These are phyloP conservation scores for Candida ipomoeae DNA, from an alignment of 805 yeast species.

Conservation along the genomic window DNA sequence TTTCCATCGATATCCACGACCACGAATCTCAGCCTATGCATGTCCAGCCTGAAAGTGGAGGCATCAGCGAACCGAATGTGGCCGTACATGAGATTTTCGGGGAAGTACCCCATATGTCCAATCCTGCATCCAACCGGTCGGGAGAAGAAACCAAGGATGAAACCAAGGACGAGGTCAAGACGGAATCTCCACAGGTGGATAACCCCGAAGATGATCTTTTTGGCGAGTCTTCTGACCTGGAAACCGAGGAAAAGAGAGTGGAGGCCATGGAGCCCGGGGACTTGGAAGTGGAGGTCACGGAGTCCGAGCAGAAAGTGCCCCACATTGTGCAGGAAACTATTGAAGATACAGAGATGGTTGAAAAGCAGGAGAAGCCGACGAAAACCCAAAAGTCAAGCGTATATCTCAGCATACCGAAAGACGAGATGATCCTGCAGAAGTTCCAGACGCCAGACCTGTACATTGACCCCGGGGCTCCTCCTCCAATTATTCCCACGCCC, in stretches of 20 bases:
- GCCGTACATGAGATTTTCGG: background rate
- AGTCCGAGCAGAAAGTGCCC: no score
- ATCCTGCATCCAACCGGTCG: conserved; percentile 4
- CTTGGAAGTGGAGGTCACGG: background rate
- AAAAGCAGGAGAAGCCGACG: background rate
- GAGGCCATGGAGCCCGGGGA: background rate
- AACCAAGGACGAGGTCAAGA: background rate
- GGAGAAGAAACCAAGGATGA: background rate
- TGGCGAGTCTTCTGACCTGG: conserved; percentile 16
- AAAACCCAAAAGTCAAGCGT: background rate
- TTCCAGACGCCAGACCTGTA: conserved; percentile 29
- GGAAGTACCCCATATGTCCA: conserved; percentile 6
- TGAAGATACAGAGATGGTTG: background rate
- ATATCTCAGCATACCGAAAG: conserved; percentile 50
- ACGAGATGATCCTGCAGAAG: conserved; percentile 44
- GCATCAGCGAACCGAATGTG: background rate
- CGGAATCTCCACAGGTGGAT: background rate
- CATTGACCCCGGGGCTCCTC: conserved; percentile 81
- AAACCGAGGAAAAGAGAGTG: conserved; percentile 1
- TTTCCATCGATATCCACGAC: conserved; percentile 18
- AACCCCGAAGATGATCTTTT: conserved; percentile 16
- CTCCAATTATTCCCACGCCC: conserved; percentile 54
- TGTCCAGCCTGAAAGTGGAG: background rate
- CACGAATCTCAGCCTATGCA: background rate
- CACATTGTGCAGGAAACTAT: no score